Conservation (phyloP, 2,329 filamentous ascomycete genomes). For the Phoma sp. region DNA sequence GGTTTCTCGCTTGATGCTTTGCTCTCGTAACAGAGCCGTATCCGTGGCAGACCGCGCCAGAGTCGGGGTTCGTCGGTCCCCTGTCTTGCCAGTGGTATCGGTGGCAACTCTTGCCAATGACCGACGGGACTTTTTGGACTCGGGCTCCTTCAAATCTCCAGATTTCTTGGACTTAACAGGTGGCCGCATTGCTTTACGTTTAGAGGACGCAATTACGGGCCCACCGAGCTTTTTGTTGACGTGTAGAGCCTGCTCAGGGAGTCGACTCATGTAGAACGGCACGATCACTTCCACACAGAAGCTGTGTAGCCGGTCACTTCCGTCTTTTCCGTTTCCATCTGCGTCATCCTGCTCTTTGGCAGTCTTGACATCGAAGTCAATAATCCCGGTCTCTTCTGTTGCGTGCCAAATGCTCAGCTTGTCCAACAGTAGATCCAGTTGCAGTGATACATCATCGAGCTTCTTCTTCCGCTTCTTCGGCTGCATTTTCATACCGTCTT, state of each 20-base stretch:
- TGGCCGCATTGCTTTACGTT: constrained; percentile 54
- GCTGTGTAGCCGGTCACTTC: constrained; percentile 69
- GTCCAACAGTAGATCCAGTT: constrained; percentile 77
- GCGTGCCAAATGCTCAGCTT: constrained; percentile 85
- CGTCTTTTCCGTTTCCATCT: constrained; percentile 30
- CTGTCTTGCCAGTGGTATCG: constrained; percentile 59
- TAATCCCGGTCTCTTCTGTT: constrained; percentile 63
- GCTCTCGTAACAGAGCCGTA: constrained; percentile 56
- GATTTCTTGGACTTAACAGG: constrained; percentile 44
- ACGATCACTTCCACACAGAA: constrained; percentile 83
- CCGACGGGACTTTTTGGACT: constrained; percentile 51
- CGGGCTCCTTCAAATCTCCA: constrained; percentile 47
- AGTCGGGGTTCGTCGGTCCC: constrained; percentile 63
- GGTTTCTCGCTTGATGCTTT: constrained; percentile 70
- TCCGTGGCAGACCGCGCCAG: constrained; percentile 72
- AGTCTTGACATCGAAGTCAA: constrained; percentile 41
- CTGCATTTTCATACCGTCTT: constrained; percentile 20
- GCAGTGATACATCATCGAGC: constrained; percentile 67
- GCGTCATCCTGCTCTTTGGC: constrained; percentile 30
- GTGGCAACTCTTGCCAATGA: constrained; percentile 68
- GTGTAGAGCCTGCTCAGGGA: constrained; percentile 72
- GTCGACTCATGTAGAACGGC: constrained; percentile 79
- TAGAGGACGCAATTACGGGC: constrained; percentile 65
- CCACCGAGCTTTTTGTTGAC: constrained; percentile 80
- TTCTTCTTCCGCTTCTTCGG: constrained; percentile 60